Conservation (phyloP, 345 rosid genomes). For the Hibiscus trionum region DNA sequence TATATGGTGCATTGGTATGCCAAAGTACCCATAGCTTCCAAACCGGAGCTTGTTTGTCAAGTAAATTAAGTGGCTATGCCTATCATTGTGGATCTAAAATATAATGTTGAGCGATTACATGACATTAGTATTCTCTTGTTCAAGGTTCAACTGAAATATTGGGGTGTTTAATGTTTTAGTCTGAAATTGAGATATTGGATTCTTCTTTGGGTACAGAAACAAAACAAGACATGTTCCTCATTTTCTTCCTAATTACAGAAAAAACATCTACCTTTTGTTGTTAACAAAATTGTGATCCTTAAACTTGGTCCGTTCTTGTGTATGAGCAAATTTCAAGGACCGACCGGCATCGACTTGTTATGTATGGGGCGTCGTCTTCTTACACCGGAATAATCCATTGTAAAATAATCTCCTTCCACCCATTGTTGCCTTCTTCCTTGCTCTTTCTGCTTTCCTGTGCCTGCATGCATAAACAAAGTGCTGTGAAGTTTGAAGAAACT, state of each 20-base stretch:
- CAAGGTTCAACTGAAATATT: no score
- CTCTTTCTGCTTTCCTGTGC: not conserved
- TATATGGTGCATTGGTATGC: no score
- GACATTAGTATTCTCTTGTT: no score
- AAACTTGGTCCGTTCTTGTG: not conserved
- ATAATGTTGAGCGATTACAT: no score
- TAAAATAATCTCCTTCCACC: not conserved
- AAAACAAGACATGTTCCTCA: not conserved
- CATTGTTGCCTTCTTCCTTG: slow-evolving; percentile 7
- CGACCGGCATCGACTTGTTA: slow-evolving; percentile 12
- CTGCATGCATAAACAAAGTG: not conserved
- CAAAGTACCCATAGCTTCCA: no score
- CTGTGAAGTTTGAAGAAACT: no score
- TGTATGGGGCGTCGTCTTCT: slow-evolving; percentile 13
- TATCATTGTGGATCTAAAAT: no score
- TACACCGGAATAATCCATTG: slow-evolving; percentile 12
- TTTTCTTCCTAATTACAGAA: not conserved
- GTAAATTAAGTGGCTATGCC: no score
- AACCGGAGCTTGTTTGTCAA: no score
- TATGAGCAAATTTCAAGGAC: slow-evolving; percentile 6
- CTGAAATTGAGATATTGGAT: no score
- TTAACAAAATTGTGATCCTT: not conserved
- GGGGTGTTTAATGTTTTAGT: no score
- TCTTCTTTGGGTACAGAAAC: not conserved
- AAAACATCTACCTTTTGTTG: not conserved